Percentiles rank a stretch among this genome's conserved stretches.
phyloP scores from a whole-genome alignment of 1,139 yeast species.

The Kodamaea arcana region DNA sequence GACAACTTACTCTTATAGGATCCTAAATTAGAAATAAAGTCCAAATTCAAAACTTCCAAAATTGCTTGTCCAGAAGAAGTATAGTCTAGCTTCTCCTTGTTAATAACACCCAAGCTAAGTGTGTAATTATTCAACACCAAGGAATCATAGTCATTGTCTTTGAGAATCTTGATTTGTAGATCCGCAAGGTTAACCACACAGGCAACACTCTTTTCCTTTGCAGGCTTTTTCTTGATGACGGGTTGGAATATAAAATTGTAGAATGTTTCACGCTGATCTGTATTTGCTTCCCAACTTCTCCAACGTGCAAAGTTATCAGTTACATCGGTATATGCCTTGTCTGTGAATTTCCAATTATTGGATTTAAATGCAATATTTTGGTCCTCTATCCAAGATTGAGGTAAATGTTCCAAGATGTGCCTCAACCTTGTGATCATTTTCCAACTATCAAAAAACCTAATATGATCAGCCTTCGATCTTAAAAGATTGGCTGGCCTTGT shows the following conservation, averaged over 20 bases:
- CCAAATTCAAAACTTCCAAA: conserved; percentile 10
- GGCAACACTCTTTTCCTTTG: conserved; percentile 2
- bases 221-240: not conserved
- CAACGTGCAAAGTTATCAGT: conserved; percentile 64
- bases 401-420: conserved; percentile 64
- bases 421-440: conserved; percentile 73
- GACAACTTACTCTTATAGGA: conserved; percentile 24
- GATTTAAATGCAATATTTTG: conserved; percentile 19
- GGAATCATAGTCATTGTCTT: conserved; percentile 12
- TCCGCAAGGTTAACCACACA: conserved; percentile 6
- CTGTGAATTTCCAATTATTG: conserved; percentile 40
- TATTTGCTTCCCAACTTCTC: conserved; percentile 83
- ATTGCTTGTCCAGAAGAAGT: conserved; percentile 11
- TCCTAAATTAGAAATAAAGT: conserved; percentile 18
- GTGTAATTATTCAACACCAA: conserved; percentile 13
- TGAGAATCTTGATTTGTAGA: conserved; percentile 6
- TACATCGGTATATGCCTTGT: conserved; percentile 52
- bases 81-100: conserved; percentile 7
- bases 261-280: conserved; percentile 47
- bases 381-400: conserved; percentile 44
- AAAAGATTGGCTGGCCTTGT: conserved; percentile 85
- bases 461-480: conserved; percentile 66
- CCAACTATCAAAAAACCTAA: conserved; percentile 85
- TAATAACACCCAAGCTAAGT: conserved; percentile 3
- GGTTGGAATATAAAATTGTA: conserved; percentile 40